phyloP scores from a whole-genome alignment of 257 asterid species.

The Penstemon newberryi region DNA sequence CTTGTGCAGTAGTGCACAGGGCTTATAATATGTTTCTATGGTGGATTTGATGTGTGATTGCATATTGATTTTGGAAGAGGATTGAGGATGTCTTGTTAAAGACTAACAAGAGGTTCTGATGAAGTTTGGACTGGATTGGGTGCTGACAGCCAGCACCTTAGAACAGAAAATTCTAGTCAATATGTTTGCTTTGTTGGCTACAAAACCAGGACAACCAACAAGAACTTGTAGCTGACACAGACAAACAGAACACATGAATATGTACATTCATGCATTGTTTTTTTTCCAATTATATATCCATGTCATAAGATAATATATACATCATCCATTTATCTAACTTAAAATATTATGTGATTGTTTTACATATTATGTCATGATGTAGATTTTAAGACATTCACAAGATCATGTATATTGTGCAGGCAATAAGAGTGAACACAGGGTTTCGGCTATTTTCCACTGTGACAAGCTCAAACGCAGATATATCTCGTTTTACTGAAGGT shows the following conservation, averaged over 20 bases:
- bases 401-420: slow-evolving; percentile 48
- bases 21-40: not conserved
- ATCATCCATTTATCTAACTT: too few species aligned
- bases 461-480: slow-evolving; percentile 66
- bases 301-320: too few species aligned
- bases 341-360: not conserved
- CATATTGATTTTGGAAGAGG: not conserved
- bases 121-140: not conserved
- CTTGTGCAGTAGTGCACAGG: not conserved
- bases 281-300: not conserved
- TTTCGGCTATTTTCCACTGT: slow-evolving; percentile 87
- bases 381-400: not conserved
- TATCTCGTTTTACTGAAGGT: slow-evolving; percentile 66
- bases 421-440: slow-evolving; percentile 64
- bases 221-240: not conserved
- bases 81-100: not conserved
- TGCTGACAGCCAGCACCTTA: not conserved
- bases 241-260: not conserved
- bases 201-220: not conserved
- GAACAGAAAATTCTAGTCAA: not conserved
- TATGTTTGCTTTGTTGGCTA: not conserved
- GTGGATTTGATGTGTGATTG: not conserved
- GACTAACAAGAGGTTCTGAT: not conserved
- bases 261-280: not conserved
- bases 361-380: not conserved